phyloP scores from a whole-genome alignment of 2,329 filamentous ascomycete species.

The Penicillium brevicompactum region DNA sequence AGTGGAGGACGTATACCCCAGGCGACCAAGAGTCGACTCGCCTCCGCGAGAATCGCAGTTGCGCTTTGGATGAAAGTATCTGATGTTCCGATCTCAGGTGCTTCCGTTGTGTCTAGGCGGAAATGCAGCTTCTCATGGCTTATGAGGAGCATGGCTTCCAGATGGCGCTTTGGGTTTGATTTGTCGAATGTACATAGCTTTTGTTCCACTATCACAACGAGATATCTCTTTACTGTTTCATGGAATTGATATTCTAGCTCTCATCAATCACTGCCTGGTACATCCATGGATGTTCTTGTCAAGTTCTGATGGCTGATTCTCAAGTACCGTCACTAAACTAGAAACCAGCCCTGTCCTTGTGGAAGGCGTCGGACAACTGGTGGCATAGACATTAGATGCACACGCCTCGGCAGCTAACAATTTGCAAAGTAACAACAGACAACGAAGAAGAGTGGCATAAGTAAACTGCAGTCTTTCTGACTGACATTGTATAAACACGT shows the following conservation, averaged over 20 bases:
- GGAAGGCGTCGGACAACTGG: no score
- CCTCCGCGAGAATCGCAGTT: constrained; percentile 14
- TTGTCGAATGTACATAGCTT: constrained; percentile 41
- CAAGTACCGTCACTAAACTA: no score
- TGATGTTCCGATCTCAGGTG: constrained; percentile 7
- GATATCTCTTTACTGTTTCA: constrained; percentile 19
- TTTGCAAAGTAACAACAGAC: no score
- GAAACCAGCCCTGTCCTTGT: no score
- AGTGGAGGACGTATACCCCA: constrained; percentile 29
- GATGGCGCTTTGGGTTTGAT: constrained; percentile 35
- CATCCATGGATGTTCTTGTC: no score
- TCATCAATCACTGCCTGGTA: not conserved
- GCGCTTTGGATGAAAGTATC: constrained; percentile 10
- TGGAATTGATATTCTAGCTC: not conserved
- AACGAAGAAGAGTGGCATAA: no score
- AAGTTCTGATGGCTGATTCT: no score
- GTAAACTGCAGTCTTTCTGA: no score
- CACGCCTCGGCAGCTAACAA: no score
- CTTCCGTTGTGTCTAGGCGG: constrained; percentile 18
- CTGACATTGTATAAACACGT: constrained; percentile 17
- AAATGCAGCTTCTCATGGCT: constrained; percentile 4
- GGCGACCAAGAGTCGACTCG: constrained; percentile 16
- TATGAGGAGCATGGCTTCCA: constrained; percentile 16
- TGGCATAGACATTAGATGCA: no score
- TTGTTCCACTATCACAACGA: constrained; percentile 30